These are phyloP conservation scores for Leishmania arabica DNA, from an alignment of 208 protist genomes.

Conservation along the genomic window DNA sequence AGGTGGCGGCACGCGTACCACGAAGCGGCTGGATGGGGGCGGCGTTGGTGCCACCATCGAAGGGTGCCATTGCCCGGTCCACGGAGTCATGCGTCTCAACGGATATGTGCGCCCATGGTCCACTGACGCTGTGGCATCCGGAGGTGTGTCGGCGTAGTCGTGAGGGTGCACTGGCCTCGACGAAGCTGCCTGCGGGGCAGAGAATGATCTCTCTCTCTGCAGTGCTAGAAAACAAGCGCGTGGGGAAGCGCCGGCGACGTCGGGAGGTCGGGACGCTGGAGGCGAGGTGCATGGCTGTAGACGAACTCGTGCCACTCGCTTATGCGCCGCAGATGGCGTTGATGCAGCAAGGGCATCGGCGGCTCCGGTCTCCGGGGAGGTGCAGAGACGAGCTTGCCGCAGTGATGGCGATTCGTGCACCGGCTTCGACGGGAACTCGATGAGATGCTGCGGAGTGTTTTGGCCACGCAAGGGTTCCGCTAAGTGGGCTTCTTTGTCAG, in stretches of 20 bases:
- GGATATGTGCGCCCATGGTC: background rate
- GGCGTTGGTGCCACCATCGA: background rate
- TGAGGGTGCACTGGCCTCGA: background rate
- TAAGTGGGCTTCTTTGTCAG: background rate
- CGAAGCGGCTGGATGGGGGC: background rate
- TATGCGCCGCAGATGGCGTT: background rate
- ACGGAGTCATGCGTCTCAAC: background rate
- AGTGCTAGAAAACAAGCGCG: background rate
- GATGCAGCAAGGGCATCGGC: background rate
- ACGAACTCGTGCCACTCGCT: background rate
- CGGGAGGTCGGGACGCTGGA: slow-evolving; percentile 1
- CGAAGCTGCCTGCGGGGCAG: background rate
- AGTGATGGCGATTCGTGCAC: background rate
- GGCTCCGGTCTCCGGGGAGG: background rate
- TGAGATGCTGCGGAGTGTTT: background rate
- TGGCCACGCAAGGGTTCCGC: background rate
- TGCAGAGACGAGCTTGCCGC: background rate
- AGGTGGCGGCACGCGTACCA: background rate
- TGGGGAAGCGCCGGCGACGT: background rate
- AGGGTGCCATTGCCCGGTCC: background rate
- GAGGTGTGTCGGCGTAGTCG: background rate
- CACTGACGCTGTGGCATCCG: background rate
- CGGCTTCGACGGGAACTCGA: background rate
- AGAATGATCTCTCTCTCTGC: background rate
- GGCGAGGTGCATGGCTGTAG: slow-evolving; percentile 7